Percentiles rank a stretch among this genome's conserved stretches.
Evolutionary conservation across 1,284 basidiomycete genomes (phyloP).

Genomic region (Cerioporus squamosus): DNA sequence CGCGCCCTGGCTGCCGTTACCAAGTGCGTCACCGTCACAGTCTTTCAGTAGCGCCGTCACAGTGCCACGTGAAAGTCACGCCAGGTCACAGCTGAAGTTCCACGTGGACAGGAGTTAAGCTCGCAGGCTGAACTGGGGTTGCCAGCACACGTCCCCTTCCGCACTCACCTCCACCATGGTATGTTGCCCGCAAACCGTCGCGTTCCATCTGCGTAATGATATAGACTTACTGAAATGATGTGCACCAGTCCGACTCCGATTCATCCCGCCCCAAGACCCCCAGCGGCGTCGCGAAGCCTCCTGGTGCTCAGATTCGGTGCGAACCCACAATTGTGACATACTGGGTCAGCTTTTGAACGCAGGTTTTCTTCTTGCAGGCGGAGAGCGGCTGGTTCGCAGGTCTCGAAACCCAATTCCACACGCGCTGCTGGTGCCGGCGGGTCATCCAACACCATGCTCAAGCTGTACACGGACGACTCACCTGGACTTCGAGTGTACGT

Average conservation of each 20-base stretch:
- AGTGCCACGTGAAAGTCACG: not conserved
- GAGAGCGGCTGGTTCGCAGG: conserved; percentile 73
- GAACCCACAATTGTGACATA: conserved; percentile 29
- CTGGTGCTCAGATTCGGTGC: conserved; percentile 79
- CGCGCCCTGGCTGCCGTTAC: conserved; percentile 9
- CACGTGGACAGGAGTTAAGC: conserved; percentile 25
- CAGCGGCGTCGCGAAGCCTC: conserved; percentile 66
- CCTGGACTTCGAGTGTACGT: conserved; percentile 95
- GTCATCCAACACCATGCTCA: conserved; percentile 97
- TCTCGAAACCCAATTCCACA: conserved; percentile 83
- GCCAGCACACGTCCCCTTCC: conserved; percentile 35
- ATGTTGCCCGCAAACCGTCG: conserved; percentile 16
- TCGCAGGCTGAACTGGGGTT: conserved; percentile 17
- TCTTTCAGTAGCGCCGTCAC: not conserved
- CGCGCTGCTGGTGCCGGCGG: conserved; percentile 96
- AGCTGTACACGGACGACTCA: conserved; percentile 97
- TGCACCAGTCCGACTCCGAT: conserved; percentile 41
- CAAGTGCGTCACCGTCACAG: conserved; percentile 20
- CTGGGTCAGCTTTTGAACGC: not conserved
- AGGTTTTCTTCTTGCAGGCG: conserved; percentile 55
- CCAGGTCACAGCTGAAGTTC: conserved; percentile 1
- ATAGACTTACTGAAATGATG: not conserved
- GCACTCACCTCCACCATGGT: conserved; percentile 33
- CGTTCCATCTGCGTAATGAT: not conserved
- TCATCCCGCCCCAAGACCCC: conserved; percentile 32